phyloP scores from a whole-genome alignment of 768 basidiomycete genomes.

The Lepiota subincarnata region DNA sequence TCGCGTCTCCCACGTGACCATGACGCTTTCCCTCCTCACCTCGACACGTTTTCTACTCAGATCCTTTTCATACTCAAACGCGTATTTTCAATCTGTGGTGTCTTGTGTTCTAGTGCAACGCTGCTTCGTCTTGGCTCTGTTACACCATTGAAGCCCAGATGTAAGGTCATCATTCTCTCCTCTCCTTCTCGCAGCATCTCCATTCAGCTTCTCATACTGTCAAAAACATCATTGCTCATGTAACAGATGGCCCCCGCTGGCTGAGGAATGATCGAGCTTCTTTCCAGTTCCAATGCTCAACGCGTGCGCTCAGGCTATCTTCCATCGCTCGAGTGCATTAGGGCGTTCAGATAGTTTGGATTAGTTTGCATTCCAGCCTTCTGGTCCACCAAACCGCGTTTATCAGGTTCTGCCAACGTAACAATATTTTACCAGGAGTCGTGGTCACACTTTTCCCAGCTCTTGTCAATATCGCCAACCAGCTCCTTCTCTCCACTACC shows the following conservation, averaged over 20 bases:
- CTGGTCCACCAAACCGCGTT: constrained; percentile 1
- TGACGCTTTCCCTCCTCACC: too few species aligned
- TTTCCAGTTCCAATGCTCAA: constrained; percentile 58
- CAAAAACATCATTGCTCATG: constrained; percentile 63
- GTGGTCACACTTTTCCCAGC: constrained; percentile 66
- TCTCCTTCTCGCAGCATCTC: constrained; percentile 66
- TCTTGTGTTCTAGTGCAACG: constrained; percentile 48
- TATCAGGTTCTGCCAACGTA: constrained; percentile 63
- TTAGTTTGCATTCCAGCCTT: background rate
- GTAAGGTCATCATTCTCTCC: constrained; percentile 67
- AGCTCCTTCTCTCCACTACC: constrained; percentile 61
- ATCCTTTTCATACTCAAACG: background rate
- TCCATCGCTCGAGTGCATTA: constrained; percentile 70
- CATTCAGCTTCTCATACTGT: constrained; percentile 72
- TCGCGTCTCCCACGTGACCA: too few species aligned
- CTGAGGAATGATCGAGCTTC: constrained; percentile 65
- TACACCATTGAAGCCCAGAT: constrained; percentile 63
- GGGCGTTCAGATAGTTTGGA: constrained; percentile 62
- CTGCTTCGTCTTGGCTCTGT: constrained; percentile 75
- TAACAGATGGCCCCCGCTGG: constrained; percentile 63
- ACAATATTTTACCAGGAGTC: constrained; percentile 54
- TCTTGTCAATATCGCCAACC: constrained; percentile 67
- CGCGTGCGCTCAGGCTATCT: constrained; percentile 82
- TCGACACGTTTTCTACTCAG: constrained; percentile 35
- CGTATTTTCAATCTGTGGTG: background rate